Base-by-base conservation (phyloP, 1,284 basidiomycete species). In the Leccinum angustisporum region DNA sequence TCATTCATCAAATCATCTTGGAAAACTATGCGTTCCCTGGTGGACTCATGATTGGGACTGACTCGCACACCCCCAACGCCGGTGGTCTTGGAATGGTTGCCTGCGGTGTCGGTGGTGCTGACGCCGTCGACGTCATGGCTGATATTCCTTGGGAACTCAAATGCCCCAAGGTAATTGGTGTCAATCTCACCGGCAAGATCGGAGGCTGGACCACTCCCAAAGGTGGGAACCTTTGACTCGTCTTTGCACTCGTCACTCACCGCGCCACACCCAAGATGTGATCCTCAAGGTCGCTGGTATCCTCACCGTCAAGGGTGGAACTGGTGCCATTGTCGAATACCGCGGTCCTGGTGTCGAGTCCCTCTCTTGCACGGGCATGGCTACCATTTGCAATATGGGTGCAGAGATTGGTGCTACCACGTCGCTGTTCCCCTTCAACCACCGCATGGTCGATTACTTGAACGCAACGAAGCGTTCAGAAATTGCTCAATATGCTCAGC, bases 361-460 rank as follows among this genome's bases (percentile, higher is more conserved):
- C 36, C 87, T 99, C 67, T 98, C 96, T 56, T 95, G 92, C 86
- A 99, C 97, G 55, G 97, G 97, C 82, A 98, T 98, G 97, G 97
- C 94, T 63, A 99, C 97, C 58, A 95, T 97, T 72, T 98, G 97
- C 81, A 99, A 98, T 88, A 99, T 98, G 97, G 97, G 97, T 86
- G 97, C 97, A 74, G 97, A 99, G 81, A 98, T 99, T 72, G 97
- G 97, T 78, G 97, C 97, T 57, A 99, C 97, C 51, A 98, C 97
- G 58, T 98, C 97, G 18, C 80, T 98, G 71, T 99, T 99, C 94
- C 97, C 97, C 70, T 99, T 92, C 90, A 99, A 98, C 85, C 78
- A 82, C 70, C 94, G 95, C 73, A 98, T 98, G 96, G 85, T 78
- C 72, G 86, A 90, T 77, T 99, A 98, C 82, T 85, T 99, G 75